Base-by-base conservation (phyloP, 2,329 filamentous ascomycete genomes). In the Talaromyces sp. region DNA sequence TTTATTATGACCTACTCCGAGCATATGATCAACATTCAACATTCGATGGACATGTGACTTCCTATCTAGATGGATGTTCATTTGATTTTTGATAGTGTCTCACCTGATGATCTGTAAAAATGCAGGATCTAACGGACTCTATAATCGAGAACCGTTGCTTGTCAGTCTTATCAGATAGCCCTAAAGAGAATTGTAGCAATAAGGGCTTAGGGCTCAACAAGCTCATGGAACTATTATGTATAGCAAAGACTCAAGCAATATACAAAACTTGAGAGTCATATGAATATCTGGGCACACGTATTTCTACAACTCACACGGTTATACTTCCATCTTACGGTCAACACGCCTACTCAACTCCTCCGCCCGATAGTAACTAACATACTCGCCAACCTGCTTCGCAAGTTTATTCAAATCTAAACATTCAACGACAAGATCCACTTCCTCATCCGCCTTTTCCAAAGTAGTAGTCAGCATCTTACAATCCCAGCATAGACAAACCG, bases 401-500 rank as follows among this genome's bases (percentile, higher is more conserved):
- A 56, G n/a, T 22, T 37, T 14, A 3, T 33, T 5, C 33, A 56
- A 39, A 56, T 56, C 52, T 1, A 24, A 10, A 14, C 24, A n/a
- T 14, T 56, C 52, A 22, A 22, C 52, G 16, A 22, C 3, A 22
- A 56, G 33, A 22, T 35, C 11, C 33, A 22, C 52, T 4, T 50
- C 19, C 13, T 48, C 45, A 3, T 54, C 54, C 22, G 58, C 22
- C 5, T 48, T 64, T 16, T 60, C 62, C 33, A 64, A 37, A 16
- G 58, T 48, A 27, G 58, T 50, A 11, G 54, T 27, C 2, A 58
- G 19, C 43, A 41, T 63, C 45, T 63, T 47, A 35, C 64, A 65
- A 14, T 63, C 64, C 64, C 64, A 65, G 52, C 60, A 65, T 16
- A 62, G 22, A 59, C 78, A 81, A 3, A 70, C 52, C 13, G 68